phyloP scores from a whole-genome alignment of 106 monocot genomes.

The Dendrobium chrysotoxum region DNA sequence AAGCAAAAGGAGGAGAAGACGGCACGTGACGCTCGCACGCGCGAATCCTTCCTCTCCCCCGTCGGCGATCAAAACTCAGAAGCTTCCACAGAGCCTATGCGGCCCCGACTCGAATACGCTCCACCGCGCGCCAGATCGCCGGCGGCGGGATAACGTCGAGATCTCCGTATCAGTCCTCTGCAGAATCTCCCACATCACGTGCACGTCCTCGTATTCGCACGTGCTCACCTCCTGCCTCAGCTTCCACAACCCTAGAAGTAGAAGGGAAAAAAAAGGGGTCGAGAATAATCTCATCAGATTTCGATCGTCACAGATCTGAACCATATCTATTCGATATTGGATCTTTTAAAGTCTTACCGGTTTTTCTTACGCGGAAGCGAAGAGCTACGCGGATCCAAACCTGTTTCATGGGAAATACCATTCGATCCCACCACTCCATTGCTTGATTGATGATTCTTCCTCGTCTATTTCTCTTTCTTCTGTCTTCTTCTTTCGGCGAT shows the following conservation, averaged over 20 bases:
- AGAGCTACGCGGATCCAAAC: not conserved
- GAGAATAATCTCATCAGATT: not conserved
- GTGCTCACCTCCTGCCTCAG: conserved; percentile 27
- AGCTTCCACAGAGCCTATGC: not conserved
- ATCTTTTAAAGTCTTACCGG: not conserved
- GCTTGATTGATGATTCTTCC: too few relatives aligned
- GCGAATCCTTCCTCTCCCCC: not conserved
- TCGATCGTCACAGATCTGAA: not conserved
- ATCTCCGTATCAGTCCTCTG: not conserved
- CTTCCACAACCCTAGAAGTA: not conserved
- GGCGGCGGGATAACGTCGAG: too few relatives aligned
- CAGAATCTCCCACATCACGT: conserved; percentile 43
- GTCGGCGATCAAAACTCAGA: not conserved
- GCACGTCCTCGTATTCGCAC: conserved; percentile 42
- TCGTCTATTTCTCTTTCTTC: too few relatives aligned
- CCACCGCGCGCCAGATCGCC: not conserved
- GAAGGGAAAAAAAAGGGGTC: not conserved
- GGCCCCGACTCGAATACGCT: not conserved
- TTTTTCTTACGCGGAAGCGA: not conserved
- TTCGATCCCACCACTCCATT: not conserved
- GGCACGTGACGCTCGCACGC: not conserved
- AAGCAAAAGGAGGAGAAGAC: not conserved
- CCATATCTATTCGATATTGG: not conserved
- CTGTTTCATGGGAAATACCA: not conserved
- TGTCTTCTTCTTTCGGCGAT: too few relatives aligned